Base-by-base conservation (phyloP, 176 grass and related monocot species). In the barley (Hordeum vulgare) region DNA sequence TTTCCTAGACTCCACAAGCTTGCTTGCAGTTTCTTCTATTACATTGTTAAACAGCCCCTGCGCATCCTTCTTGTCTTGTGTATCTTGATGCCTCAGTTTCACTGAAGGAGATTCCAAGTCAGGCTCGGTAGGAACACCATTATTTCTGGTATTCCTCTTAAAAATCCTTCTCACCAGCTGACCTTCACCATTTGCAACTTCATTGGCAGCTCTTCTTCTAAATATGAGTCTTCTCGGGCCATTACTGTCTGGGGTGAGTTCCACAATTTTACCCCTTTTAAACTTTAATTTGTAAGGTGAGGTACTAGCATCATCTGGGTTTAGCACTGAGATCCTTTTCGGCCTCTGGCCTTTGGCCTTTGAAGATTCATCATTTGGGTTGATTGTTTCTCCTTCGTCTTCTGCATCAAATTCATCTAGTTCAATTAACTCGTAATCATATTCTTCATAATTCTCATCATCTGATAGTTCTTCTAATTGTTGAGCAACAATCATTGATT, bases 41-140 rank as follows among this genome's bases (percentile, higher is more conserved):
- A 99, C 91, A 78, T 96, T 99, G 79, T 99, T 99, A 80, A 99
- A 99, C 61, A 99, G 84, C 34, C 91, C 84, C 77, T 90, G 91
- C 25, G 83, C 80, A 80, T 96, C 96, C 86, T 99, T 98, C 80
- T 91, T 92, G 73, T 90, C 96, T 66, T 88, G 84, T 65, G 76
- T 44, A 54, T 90, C 93, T 83, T 96, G 91, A 80, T 94, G 96
- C 62, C 81, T 86, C 85, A 99, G 74, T 72, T 90, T 85, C 56
- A 94, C 70, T 78, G 71, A 75, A 35, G 85, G 78, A 64, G 89
- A 85, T 86, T 91, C 80, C 67, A 81, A 36, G 51, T 85, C 76
- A 41, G 63, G 79, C 45, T 79, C 53, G 85, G 65, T 59, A 59
- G 85, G 78, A 39, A 45, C 76, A 15, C 1, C 75, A 53, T 57